These are phyloP conservation scores for Paecilomyces fulvus DNA, from an alignment of 2,329 filamentous ascomycete species.

Conservation along the genomic window DNA sequence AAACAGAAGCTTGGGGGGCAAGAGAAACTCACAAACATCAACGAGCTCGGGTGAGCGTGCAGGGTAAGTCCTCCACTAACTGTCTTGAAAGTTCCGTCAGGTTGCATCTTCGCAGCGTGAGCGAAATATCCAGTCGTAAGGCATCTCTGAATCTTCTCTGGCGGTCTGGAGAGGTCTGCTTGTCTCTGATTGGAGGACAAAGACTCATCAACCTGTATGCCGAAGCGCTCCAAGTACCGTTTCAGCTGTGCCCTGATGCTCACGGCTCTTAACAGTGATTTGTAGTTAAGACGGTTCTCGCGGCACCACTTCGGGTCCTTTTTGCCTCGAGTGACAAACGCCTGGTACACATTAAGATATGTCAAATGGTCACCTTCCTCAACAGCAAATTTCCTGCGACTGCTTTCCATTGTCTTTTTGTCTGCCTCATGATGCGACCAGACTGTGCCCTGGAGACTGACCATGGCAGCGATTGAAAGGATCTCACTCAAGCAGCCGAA, in stretches of 20 bases:
- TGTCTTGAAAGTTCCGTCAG: constrained; percentile 81
- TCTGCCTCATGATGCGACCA: constrained; percentile 76
- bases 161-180: constrained; percentile 38
- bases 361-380: constrained; percentile 93
- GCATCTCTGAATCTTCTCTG: constrained; percentile 73
- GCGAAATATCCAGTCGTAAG: constrained; percentile 87
- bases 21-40: constrained; percentile 64
- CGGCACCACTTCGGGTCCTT: constrained; percentile 82
- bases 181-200: constrained; percentile 26
- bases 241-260: constrained; percentile 81
- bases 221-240: constrained; percentile 79
- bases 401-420: constrained; percentile 64
- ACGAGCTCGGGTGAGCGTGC: constrained; percentile 80
- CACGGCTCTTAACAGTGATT: constrained; percentile 70
- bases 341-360: constrained; percentile 84
- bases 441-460: constrained; percentile 69
- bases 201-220: constrained; percentile 59
- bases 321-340: constrained; percentile 73
- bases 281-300: constrained; percentile 80
- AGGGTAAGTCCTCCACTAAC: constrained; percentile 71
- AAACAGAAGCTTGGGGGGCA: background rate
- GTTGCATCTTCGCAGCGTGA: constrained; percentile 86
- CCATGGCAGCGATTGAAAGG: constrained; percentile 89
- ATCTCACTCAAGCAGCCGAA: constrained; percentile 81
- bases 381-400: constrained; percentile 73